These are phyloP conservation scores for Aschersonia sp. DNA, from an alignment of 2,329 filamentous ascomycete genomes.

Conservation along the genomic window DNA sequence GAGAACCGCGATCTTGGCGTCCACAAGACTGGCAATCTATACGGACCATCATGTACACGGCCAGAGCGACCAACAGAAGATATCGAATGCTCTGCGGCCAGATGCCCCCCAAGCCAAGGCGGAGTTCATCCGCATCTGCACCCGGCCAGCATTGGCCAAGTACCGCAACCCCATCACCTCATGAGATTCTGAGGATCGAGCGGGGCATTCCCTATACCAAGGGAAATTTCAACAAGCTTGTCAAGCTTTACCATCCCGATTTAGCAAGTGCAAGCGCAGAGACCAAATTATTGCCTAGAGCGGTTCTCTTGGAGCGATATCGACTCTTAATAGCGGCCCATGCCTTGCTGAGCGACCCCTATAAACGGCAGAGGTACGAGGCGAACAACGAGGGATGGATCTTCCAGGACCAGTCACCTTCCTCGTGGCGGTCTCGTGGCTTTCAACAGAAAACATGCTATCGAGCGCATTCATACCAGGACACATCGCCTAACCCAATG, in stretches of 20 bases:
- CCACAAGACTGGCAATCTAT: too few species aligned
- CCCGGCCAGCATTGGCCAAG: slow-evolving; percentile 3
- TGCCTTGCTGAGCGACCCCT: slow-evolving; percentile 5
- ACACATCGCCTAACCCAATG: background rate
- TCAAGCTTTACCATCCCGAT: slow-evolving; percentile 10
- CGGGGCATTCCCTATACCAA: slow-evolving; percentile 5
- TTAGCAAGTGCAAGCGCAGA: background rate
- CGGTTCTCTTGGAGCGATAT: slow-evolving; percentile 5
- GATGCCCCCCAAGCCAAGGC: too few species aligned
- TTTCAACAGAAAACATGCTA: too few species aligned
- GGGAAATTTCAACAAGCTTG: slow-evolving; percentile 5
- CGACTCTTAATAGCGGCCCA: slow-evolving; percentile 7
- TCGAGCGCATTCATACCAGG: background rate
- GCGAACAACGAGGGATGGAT: slow-evolving; percentile 3
- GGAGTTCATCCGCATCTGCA: background rate
- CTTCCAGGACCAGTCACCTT: too few species aligned
- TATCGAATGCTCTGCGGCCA: too few species aligned
- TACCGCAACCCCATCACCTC: slow-evolving; percentile 4
- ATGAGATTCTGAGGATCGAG: slow-evolving; percentile 6
- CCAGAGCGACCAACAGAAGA: too few species aligned
- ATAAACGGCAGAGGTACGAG: slow-evolving; percentile 5
- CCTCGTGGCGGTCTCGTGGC: too few species aligned
- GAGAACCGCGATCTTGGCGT: too few species aligned
- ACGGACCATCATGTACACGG: too few species aligned
- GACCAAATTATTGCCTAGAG: background rate